Conservation (phyloP, 2,329 filamentous ascomycete genomes). For the Verticillium longisporum region DNA sequence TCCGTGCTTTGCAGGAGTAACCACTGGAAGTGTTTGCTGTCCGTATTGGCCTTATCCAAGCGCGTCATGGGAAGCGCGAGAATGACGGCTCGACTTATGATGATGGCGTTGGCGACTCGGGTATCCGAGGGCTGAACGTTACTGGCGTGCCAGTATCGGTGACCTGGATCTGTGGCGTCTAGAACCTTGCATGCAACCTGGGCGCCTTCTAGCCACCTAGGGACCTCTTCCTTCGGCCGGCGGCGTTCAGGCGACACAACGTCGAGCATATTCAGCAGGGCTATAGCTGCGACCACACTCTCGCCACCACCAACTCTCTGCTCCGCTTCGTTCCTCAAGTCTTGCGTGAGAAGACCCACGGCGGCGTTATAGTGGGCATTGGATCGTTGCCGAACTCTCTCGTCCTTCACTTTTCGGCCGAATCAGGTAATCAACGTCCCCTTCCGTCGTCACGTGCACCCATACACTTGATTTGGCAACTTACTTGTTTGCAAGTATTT, state of each 20-base stretch:
- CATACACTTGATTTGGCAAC: too few relatives aligned
- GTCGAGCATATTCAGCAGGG: slow-evolving; percentile 6
- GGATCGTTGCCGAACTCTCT: slow-evolving; percentile 21
- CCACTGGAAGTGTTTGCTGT: slow-evolving; percentile 28
- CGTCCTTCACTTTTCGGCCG: slow-evolving; percentile 5
- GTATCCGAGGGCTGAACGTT: slow-evolving; percentile 26
- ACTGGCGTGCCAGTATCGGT: slow-evolving; percentile 24
- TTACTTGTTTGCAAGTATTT: too few relatives aligned
- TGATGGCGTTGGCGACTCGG: slow-evolving; percentile 25
- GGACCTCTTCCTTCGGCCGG: slow-evolving; percentile 22
- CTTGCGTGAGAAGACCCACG: slow-evolving; percentile 22
- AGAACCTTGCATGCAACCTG: slow-evolving; percentile 26
- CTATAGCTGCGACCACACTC: slow-evolving; percentile 17
- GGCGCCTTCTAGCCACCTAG: slow-evolving; percentile 32
- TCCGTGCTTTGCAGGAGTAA: slow-evolving; percentile 27
- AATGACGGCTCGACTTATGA: slow-evolving; percentile 16
- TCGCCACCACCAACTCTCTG: slow-evolving; percentile 2
- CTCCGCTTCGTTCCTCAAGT: background rate
- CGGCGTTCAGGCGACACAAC: slow-evolving; percentile 28
- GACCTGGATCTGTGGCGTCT: slow-evolving; percentile 26
- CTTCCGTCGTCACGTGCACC: too few relatives aligned
- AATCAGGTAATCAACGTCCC: too few relatives aligned
- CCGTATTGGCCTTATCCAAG: slow-evolving; percentile 18
- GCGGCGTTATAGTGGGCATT: slow-evolving; percentile 20
- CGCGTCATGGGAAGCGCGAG: slow-evolving; percentile 30